Base-by-base conservation (phyloP, 352 stramenopile genomes). In the Phytophthora crassamura region DNA sequence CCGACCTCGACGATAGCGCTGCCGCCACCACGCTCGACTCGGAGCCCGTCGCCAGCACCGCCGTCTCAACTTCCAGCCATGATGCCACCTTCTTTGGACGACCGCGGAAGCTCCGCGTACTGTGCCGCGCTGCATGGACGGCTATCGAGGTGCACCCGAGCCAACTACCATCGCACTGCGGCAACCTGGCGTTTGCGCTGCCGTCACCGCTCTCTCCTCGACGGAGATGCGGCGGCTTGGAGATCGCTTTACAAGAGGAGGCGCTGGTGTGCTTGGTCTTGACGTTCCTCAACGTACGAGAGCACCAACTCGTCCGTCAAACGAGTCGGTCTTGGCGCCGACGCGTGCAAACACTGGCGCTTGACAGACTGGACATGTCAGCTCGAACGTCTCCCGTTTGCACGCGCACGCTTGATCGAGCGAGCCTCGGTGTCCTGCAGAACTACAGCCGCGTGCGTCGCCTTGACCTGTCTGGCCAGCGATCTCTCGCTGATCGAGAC, bases 391-490 rank as follows among this genome's bases (percentile, higher is more conserved):
- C 84, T n/a, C 78, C 84, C 4, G 71, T 93, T 7, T 60, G 45
- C 25, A 73, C 77, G 7, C 73, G 61, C 4, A 89, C 71, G 6
- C 58, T 95, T 14, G 72, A 89, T 25, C 79, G 74, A 34, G 85
- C 82, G 41, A 87, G 90, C 46, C 69, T 72, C 41, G 80, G 82
- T 0, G 73, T 89, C 3, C 66, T 91, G 34, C 74, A 90, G 58
- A 93, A 68, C 59, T 95, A 95, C 65, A 76, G 63, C 30, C 74
- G 71, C 20, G 77, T 95, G 22, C 69, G 79, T 30, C 60, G 65
- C 15, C 67, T 95, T 22, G 74, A 94, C 52, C 68, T 95, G 9
- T 89, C 87, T 2, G 85, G 85, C 10, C 87, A 95, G 60, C 83
- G 87, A 5, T 77, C 75, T 3, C 67, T 94, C 25, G 67, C 58